Percentiles rank a stretch among this genome's conserved stretches.
Conservation (phyloP, 768 basidiomycete species). For the Naganishia randhawae region DNA sequence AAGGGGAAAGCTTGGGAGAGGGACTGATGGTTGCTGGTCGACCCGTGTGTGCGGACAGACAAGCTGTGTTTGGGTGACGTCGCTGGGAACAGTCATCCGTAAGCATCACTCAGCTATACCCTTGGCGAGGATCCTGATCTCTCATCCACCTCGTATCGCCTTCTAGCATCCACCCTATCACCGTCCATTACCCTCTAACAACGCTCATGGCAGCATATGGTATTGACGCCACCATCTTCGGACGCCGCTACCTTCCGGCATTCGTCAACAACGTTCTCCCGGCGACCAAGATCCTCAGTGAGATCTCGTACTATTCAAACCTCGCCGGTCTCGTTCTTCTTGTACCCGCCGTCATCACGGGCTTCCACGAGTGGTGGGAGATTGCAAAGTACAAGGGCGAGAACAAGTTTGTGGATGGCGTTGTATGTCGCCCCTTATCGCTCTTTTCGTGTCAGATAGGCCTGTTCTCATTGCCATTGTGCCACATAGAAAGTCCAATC, state of each 20-base stretch:
- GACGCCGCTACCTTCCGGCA: constrained; percentile 35
- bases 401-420: constrained; percentile 35
- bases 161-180: constrained; percentile 26
- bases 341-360: constrained; percentile 45
- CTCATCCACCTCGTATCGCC: background rate
- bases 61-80: constrained; percentile 22
- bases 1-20: background rate
- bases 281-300: constrained; percentile 35
- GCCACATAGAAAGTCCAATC: constrained; percentile 36
- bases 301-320: constrained; percentile 45
- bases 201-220: constrained; percentile 42
- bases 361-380: constrained; percentile 46
- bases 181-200: constrained; percentile 28
- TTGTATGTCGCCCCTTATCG: constrained; percentile 23
- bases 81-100: constrained; percentile 21
- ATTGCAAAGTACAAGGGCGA: constrained; percentile 40
- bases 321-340: constrained; percentile 43
- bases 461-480: constrained; percentile 34
- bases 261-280: constrained; percentile 38
- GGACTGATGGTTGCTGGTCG: background rate
- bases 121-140: background rate
- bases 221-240: constrained; percentile 37
- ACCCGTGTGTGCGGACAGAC: constrained; percentile 7
- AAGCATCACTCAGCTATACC: background rate
- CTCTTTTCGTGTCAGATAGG: constrained; percentile 30